Conservation (phyloP, 78 protist species). For the Emiliania huxleyi region DNA sequence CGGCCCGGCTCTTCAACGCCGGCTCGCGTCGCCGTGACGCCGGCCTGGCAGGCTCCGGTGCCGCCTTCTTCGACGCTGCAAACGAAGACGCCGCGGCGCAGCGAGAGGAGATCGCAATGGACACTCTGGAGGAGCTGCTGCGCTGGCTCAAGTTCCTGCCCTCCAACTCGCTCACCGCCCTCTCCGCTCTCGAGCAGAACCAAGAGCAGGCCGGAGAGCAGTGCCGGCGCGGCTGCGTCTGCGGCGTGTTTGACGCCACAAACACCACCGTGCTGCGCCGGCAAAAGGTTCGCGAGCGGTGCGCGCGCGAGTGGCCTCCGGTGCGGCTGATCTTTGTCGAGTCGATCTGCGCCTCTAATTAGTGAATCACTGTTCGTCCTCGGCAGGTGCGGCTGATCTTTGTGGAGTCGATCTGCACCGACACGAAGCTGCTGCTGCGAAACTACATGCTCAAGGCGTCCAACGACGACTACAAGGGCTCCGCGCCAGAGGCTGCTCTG, state of each 20-base stretch:
- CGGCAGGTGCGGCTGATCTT: not conserved
- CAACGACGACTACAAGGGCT: not conserved
- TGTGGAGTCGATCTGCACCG: not conserved
- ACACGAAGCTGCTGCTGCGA: not conserved
- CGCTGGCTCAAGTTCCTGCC: not conserved
- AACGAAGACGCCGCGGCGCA: not conserved
- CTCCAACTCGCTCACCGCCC: not conserved
- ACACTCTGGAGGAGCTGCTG: not conserved
- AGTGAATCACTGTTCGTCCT: too few species aligned
- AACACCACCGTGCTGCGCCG: not conserved
- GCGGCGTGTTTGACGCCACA: constrained; percentile 13
- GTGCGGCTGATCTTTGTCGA: not conserved
- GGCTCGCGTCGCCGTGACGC: not conserved
- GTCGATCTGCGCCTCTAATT: not conserved
- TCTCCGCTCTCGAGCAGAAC: not conserved
- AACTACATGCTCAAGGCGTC: not conserved
- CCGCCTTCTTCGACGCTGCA: not conserved
- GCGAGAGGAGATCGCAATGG: not conserved
- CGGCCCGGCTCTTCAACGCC: not conserved
- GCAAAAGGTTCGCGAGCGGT: not conserved
- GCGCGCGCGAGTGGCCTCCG: not conserved
- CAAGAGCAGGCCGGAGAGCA: not conserved
- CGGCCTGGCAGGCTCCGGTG: not conserved
- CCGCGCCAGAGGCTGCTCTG: not conserved
- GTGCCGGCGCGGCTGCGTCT: not conserved